Conservation (phyloP, 2,329 filamentous ascomycete genomes). For the Sarocladium brachiariae region DNA sequence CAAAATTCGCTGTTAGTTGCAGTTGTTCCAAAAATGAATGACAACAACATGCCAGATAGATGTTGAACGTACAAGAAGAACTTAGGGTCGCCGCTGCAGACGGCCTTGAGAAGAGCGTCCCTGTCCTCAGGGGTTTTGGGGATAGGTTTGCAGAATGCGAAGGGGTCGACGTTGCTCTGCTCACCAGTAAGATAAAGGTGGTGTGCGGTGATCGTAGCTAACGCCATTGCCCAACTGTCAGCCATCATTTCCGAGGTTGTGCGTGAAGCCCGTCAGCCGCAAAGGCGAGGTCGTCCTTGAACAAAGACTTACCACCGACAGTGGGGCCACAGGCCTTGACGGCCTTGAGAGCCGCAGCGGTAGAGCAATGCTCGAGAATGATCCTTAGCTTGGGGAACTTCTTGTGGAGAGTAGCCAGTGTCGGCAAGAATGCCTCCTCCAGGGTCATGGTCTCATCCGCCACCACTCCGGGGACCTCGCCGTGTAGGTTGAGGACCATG, state of each 20-base stretch:
- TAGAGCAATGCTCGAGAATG: conserved; percentile 81
- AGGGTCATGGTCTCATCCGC: conserved; percentile 36
- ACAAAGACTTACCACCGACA: conserved; percentile 53
- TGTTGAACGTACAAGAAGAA: conserved; percentile 61
- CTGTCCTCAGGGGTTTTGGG: conserved; percentile 68
- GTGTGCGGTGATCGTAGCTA: conserved; percentile 76
- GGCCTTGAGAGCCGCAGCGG: conserved; percentile 69
- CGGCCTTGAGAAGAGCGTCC: conserved; percentile 61
- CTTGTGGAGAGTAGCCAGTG: conserved; percentile 63
- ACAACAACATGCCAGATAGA: too few species aligned
- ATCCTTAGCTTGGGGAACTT: conserved; percentile 67
- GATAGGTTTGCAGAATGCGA: conserved; percentile 69
- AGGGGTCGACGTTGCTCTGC: conserved; percentile 52
- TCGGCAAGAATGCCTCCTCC: conserved; percentile 66
- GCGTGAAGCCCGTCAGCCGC: too few species aligned
- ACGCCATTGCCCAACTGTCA: too few species aligned
- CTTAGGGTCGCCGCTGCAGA: conserved; percentile 51
- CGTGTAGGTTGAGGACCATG: conserved; percentile 88
- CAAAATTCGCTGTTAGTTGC: not conserved
- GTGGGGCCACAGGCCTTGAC: conserved; percentile 70
- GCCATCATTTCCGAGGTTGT: too few species aligned
- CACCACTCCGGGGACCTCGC: conserved; percentile 59
- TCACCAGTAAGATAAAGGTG: conserved; percentile 77
- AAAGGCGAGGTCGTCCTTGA: too few species aligned
- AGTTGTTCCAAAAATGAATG: too few species aligned